Conservation (phyloP, 2,329 filamentous ascomycete genomes). For the Pseudogymnoascus sp. region DNA sequence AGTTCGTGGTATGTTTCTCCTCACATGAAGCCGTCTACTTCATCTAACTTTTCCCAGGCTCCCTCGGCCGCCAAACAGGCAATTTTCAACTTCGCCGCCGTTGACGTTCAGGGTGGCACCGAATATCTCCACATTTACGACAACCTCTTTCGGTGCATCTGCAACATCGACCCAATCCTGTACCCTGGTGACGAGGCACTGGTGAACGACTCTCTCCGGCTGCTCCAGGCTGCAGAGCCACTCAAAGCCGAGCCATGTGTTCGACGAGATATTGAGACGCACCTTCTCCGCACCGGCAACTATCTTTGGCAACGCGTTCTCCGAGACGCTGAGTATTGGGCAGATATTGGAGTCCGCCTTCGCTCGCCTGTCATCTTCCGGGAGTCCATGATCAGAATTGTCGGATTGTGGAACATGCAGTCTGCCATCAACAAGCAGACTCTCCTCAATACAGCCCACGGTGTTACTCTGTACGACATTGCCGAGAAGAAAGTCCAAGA, state of each 20-base stretch:
- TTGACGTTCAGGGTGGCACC: constrained; percentile 4
- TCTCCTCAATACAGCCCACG: constrained; percentile 6
- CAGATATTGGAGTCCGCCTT: constrained; percentile 19
- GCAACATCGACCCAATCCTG: constrained; percentile 16
- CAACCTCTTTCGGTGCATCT: constrained; percentile 23
- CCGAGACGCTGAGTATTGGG: constrained; percentile 18
- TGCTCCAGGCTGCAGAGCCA: constrained; percentile 20
- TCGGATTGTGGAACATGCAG: constrained; percentile 17
- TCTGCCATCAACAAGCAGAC: constrained; percentile 13
- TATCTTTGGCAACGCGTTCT: constrained; percentile 21
- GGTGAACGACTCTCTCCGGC: constrained; percentile 16
- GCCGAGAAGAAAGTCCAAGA: constrained; percentile 18
- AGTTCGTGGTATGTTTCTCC: constrained; percentile 18
- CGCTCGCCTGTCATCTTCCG: constrained; percentile 24
- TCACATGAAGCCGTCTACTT: not conserved
- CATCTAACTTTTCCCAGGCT: constrained; percentile 4
- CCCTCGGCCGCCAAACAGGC: not conserved
- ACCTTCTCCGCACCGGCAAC: constrained; percentile 20
- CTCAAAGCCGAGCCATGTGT: constrained; percentile 16
- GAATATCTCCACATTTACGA: constrained; percentile 21
- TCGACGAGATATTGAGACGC: constrained; percentile 18
- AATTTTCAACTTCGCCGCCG: constrained; percentile 11
- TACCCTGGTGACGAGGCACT: constrained; percentile 9
- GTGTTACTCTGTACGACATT: constrained; percentile 12
- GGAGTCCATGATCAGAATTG: constrained; percentile 23